Percentiles rank a stretch among this genome's conserved stretches.
Evolutionary conservation across 2,329 filamentous ascomycete species (phyloP).

Genomic region (Alternaria ventricosa): DNA sequence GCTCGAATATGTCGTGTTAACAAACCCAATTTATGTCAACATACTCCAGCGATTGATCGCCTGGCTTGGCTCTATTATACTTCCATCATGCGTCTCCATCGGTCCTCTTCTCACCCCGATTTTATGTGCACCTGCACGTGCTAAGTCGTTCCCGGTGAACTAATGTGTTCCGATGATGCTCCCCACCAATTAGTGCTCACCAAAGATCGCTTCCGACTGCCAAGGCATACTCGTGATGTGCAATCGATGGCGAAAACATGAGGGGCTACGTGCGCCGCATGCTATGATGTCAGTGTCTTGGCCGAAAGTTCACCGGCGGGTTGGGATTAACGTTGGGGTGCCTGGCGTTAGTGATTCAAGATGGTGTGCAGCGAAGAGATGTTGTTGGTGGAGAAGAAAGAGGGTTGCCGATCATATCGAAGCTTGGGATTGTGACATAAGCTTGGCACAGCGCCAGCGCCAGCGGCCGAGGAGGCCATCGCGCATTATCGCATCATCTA

Average conservation of each 20-base stretch:
- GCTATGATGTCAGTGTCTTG: constrained; percentile 23
- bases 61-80: constrained; percentile 7
- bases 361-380: constrained; percentile 17
- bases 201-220: neutral
- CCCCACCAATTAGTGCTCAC: constrained; percentile 15
- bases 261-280: constrained; percentile 10
- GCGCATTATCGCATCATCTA: neutral
- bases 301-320: constrained; percentile 5
- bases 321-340: constrained; percentile 12
- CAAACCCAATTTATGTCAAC: neutral
- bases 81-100: constrained; percentile 5
- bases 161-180: neutral
- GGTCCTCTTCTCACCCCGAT: constrained; percentile 10
- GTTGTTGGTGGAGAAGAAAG: constrained; percentile 19
- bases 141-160: constrained; percentile 10
- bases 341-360: constrained; percentile 13
- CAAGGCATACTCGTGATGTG: constrained; percentile 12
- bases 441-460: constrained; percentile 6
- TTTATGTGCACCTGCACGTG: constrained; percentile 7
- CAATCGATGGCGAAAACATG: constrained; percentile 13
- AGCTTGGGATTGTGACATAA: constrained; percentile 2
- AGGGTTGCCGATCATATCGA: constrained; percentile 14
- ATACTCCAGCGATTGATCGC: neutral
- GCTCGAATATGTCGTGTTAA: neutral
- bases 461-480: constrained; percentile 1